Evolutionary conservation across 1,284 basidiomycete species (phyloP).

Genomic region (Rhodofomes roseus): DNA sequence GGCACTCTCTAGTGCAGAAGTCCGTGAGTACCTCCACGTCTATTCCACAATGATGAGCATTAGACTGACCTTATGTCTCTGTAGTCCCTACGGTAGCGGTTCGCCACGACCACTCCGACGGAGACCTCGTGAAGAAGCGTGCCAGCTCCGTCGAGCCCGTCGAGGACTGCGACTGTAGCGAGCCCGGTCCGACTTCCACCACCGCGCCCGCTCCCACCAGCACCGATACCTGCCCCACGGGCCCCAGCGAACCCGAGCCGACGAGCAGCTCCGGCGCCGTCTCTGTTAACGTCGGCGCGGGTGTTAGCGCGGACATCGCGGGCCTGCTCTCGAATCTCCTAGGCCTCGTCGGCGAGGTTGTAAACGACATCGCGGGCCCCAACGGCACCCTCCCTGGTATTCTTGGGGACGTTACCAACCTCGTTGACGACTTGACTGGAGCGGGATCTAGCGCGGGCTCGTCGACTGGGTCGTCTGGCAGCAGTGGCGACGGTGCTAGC

Average conservation of each 20-base stretch:
- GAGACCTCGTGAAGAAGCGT: background rate
- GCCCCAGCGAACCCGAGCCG: background rate
- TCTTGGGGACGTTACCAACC: background rate
- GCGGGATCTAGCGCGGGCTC: background rate
- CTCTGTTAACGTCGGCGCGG: background rate
- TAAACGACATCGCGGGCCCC: background rate
- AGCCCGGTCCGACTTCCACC: background rate
- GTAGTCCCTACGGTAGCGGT: too few relatives aligned
- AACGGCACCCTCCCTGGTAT: background rate
- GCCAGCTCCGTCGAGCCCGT: background rate
- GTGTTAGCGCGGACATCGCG: background rate
- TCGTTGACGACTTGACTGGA: background rate
- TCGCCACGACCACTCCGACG: background rate
- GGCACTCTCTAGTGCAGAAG: background rate
- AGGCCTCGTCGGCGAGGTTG: background rate
- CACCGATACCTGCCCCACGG: background rate
- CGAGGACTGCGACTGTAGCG: background rate
- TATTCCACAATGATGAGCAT: too few relatives aligned
- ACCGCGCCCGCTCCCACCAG: background rate
- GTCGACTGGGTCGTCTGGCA: too few relatives aligned
- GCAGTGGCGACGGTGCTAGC: too few relatives aligned
- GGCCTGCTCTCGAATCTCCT: background rate
- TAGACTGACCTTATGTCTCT: too few relatives aligned
- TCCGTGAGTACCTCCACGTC: too few relatives aligned
- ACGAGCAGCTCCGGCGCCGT: too few relatives aligned